phyloP scores from a whole-genome alignment of 75 land plant genomes.

The Chamaecyparis obtusa region DNA sequence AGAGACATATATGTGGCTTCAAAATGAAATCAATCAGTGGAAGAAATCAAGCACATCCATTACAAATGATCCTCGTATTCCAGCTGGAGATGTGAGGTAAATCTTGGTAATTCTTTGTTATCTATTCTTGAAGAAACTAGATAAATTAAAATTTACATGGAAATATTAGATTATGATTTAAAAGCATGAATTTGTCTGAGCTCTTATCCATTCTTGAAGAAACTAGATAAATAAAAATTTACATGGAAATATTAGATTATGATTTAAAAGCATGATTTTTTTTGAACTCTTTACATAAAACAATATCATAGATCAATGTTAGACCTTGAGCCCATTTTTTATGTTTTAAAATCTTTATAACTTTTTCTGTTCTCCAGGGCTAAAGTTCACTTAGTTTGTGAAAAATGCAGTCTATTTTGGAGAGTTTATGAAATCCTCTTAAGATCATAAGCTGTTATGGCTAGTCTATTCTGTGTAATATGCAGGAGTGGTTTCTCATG shows the following conservation, averaged over 20 bases:
- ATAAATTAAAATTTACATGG: neutral
- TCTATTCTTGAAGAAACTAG: neutral
- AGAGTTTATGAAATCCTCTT: neutral
- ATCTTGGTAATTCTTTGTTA: neutral
- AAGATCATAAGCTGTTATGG: neutral
- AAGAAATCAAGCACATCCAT: neutral
- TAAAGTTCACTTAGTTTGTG: neutral
- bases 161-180: neutral
- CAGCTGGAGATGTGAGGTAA: conserved; percentile 10
- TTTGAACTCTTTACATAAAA: neutral
- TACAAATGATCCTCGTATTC: neutral
- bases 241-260: neutral
- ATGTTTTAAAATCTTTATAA: neutral
- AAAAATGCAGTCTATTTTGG: neutral
- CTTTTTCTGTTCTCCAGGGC: neutral
- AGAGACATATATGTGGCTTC: neutral
- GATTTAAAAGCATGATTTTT: neutral
- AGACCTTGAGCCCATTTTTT: neutral
- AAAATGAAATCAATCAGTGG: conserved; percentile 1
- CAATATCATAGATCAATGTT: neutral
- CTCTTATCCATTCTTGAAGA: neutral
- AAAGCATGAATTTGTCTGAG: neutral
- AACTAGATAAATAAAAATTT: neutral
- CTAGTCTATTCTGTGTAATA: neutral
- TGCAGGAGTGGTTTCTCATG: neutral